Base-by-base conservation (phyloP, 345 rosid species). In the Triadica sebifera region DNA sequence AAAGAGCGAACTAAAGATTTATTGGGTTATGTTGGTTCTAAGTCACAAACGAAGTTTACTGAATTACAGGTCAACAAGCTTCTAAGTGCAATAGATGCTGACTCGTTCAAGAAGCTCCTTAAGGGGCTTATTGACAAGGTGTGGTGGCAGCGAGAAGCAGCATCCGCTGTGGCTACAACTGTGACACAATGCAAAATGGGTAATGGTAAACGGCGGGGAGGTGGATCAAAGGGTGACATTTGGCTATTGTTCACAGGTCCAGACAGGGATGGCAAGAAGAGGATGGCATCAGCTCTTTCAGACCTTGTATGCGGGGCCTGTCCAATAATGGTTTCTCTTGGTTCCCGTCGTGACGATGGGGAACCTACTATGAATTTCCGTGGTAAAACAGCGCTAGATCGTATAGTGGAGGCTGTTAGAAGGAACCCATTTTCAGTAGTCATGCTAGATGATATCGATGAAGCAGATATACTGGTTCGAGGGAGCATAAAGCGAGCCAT, bases 101-200 rank as follows among this genome's bases (percentile, higher is more conserved):
- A 89, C 63, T 82, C 89, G 5, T 87, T 81, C 79, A 95, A 95
- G 89, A 87, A 84, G 84, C 93, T 95, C 49, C 88, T 90, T 70
- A 91, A 89, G 71, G 93, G 94, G 53, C 89, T 95, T 70, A 52
- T 68, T 0, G 94, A 90, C 75, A 89, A 85, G 77, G 96, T 89
- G 25, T 85, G 96, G 96, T 95, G 99, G 99, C 99, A 95, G 83
- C 86, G 75, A 25, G 98, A 95, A 29, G 98, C 99, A 38, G 93
- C 99, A 49, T 87, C 96, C 29, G 89, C 96, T 0, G 81, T 93
- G 66, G 96, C 98, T n/a, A 77, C 87, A 38, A 86, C 90, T 2
- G 88, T 93, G 68, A 87, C 90, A 0, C 89, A 86, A 75, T 87
- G 92, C 82, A 93, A 85, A 84, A 70, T 85, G 66, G 97, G 98